Percentiles rank a stretch among this genome's conserved stretches.
Conservation (phyloP, 495 filamentous ascomycete species). For the Xylaria scruposa region DNA sequence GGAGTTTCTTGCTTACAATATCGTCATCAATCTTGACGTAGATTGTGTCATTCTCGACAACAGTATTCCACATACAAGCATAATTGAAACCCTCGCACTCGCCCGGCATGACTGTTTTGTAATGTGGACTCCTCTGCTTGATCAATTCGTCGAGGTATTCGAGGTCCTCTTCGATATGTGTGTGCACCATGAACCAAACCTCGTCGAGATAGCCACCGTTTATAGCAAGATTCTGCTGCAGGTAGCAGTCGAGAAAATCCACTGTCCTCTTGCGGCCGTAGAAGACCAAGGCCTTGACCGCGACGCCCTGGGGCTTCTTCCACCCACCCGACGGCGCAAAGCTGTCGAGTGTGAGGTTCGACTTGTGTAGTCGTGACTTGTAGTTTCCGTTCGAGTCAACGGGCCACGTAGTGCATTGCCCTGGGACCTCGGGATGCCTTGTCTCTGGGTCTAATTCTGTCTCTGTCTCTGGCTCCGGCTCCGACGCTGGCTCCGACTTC, state of each 20-base stretch:
- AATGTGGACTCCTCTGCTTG: conserved; percentile 31
- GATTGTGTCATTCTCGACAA: conserved; percentile 49
- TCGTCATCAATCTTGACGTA: conserved; percentile 66
- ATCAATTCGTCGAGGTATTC: conserved; percentile 51
- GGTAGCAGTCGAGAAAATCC: conserved; percentile 60
- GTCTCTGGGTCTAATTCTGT: background rate
- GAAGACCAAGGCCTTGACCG: conserved; percentile 58
- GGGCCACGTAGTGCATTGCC: conserved; percentile 42
- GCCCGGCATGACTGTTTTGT: conserved; percentile 34
- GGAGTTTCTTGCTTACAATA: conserved; percentile 39
- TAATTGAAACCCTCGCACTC: conserved; percentile 40
- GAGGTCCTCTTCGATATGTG: conserved; percentile 52
- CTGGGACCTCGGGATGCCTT: conserved; percentile 12
- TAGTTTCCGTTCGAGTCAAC: conserved; percentile 31
- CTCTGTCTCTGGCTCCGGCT: too few relatives aligned
- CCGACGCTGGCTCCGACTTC: too few relatives aligned
- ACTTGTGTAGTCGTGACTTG: conserved; percentile 1
- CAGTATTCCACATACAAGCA: conserved; percentile 42
- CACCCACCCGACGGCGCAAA: conserved; percentile 37
- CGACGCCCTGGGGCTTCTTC: conserved; percentile 52
- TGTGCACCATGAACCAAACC: conserved; percentile 61
- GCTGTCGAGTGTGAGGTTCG: conserved; percentile 29
- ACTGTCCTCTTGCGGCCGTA: conserved; percentile 55
- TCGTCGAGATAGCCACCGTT: conserved; percentile 62
- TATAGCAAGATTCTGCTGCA: conserved; percentile 59